A percentile compares a stretch with the other conserved stretches of the same genome.
Conservation (phyloP, 2,329 filamentous ascomycete species). For the Phaeosphaeria sp. region DNA sequence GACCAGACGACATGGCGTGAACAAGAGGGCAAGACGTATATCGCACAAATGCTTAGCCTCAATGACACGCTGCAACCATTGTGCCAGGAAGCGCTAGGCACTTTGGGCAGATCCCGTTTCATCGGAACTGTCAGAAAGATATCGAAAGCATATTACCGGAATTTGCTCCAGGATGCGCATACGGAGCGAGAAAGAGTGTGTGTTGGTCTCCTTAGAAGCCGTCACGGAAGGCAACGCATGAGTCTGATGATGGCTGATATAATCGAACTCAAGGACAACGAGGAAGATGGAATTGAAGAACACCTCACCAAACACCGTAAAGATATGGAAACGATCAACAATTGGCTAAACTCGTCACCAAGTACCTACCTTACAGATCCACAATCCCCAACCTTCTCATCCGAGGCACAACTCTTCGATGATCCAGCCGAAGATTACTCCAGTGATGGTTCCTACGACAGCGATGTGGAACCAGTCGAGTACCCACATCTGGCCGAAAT, state of each 20-base stretch:
- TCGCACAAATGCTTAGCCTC: not conserved
- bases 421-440: too few relatives aligned
- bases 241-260: not conserved
- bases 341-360: not conserved
- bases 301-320: not conserved
- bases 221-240: not conserved
- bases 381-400: too few relatives aligned
- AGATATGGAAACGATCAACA: not conserved
- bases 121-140: not conserved
- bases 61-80: not conserved
- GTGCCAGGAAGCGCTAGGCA: not conserved
- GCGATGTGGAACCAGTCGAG: too few relatives aligned
- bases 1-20: not conserved
- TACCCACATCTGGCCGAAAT: not conserved
- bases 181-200: not conserved
- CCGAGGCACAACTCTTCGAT: too few relatives aligned
- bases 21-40: not conserved
- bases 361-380: not conserved
- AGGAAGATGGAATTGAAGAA: not conserved
- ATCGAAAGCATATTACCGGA: not conserved
- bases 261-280: not conserved
- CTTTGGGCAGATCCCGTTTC: not conserved
- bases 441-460: too few relatives aligned
- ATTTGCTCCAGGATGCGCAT: not conserved
- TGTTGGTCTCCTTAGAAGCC: not conserved